Evolutionary conservation across 768 basidiomycete genomes (phyloP), one percentile per base, ranked within the genome.

Genomic region (Boletus speciosus): DNA sequence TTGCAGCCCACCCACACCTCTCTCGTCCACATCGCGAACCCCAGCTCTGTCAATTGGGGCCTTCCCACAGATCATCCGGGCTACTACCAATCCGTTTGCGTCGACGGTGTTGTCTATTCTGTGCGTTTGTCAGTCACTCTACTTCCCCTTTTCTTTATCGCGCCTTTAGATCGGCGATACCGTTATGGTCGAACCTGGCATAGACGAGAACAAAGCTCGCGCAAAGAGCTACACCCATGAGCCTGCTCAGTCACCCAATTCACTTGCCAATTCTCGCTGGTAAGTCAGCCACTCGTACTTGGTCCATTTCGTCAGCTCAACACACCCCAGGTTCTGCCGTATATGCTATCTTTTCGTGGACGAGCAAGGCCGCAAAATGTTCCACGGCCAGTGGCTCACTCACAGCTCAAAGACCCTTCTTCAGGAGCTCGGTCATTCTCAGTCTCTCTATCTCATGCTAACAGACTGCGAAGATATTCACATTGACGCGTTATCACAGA

Each of bases 321-420:
- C 41, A 15, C 29, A 23, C 2, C n/a, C 23, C 25, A 90, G 88
- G 88, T 90, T 90, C 61, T 81, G 81, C 46, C 77, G 74, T n/a
- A 85, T 90, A 39, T 75, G 74, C 4, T 86, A 84, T 58, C 79
- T 90, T 52, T 85, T 78, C 55, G 79, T 84, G 49, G 66, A 72
- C 6, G 34, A 46, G 23, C 51, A 63, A 8, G 68, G 59, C 10
- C 59, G 59, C 49, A 84, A 82, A 62, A 77, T 74, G 70, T 83
- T 86, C 51, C 88, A 90, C 66, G 86, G 78, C 1, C 84, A 86
- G 52, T 90, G 88, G 88, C 76, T 82, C 52, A 70, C 74, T 8
- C 88, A 88, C 70, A 81, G 78, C 12, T 74, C 76, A 19, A 82
- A 84, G 59, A 88, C 85, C 0, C 59, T 86, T 10, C 71, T 89